Base-by-base conservation (phyloP, 139 green algal genomes). In the Chlamydomonas sphaeroides region DNA sequence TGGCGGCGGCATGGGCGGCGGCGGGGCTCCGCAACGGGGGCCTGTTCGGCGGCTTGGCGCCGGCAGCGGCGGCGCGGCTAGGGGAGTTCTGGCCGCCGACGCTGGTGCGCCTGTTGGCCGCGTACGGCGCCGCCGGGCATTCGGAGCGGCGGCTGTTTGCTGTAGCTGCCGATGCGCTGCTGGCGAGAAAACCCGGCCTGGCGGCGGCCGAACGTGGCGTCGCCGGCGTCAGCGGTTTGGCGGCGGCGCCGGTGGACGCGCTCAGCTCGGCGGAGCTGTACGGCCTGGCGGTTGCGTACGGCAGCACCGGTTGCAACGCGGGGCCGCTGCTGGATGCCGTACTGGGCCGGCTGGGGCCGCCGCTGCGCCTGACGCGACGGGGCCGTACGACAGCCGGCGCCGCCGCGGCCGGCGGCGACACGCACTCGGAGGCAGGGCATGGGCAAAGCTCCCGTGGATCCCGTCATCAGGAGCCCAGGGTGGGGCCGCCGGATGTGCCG, bases 71-170 rank as follows among this genome's bases (percentile, higher is more conserved):
- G 23, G 57, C 67, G 57, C 79, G 82, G 57, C 38, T 83, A 53
- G 69, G n/a, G n/a, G 51, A 51, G 21, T 87, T 85, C 56, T 32
- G 61, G 21, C 79, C 79, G 1, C 15, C 45, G 32, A 85, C 78
- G 26, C 72, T 90, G 57, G 42, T 80, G 32, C 28, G 75, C 35
- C 67, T 90, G 73, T 30, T 90, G 26, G 5, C 51, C 15, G 83
- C 83, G 6, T 85, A 74, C 63, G 82, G 82, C 30, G 57, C 61
- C 18, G 66, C 66, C 32, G 73, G 62, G 26, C 79, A 85, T 26
- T 62, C 28, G 4, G 79, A 88, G n/a, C 23, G 53, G 35, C 51
- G 33, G 61, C 83, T 90, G 11, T 75, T 79, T 38, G 56, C 51
- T 2, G 71, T 66, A 0, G 85, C 82, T 48, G 87, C 83, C 25